Evolutionary conservation across 1,284 basidiomycete genomes (phyloP), one percentile per base, ranked within the genome.

Genomic region (Inonotus hispidus): DNA sequence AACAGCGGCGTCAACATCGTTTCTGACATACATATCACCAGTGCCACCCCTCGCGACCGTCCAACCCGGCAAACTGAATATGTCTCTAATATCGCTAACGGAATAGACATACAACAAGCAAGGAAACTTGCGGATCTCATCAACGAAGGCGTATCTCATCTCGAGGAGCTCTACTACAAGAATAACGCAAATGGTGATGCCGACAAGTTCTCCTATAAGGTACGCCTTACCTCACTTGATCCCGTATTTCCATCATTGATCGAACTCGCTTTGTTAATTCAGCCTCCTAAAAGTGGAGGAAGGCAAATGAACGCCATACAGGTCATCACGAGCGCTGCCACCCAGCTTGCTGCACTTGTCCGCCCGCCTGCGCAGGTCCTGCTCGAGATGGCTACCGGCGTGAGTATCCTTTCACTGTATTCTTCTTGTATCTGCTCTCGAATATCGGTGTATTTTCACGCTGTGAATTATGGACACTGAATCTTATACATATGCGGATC

Each of bases 331-430:
- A 52, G 46, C 19, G 62, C 59, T 11, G 53, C 62, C 1, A 35
- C 59, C 0, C 62, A 63, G 49, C 58, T 63, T 19, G 41, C 50
- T n/a, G 55, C 59, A 11, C 62, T 63, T 32, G 62, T 63, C 25
- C 58, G 62, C 14, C 47, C 62, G 19, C 62, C 62, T 13, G 55
- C 37, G 25, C 55, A 57, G 38, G 56, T 50, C 21, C 35, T 63
- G 13, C 41, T 60, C 37, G 58, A 60, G 25, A 41, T 54, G 14
- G 62, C 62, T 45, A 58, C 52, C 5, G 54, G 55, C 14, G 62
- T 63, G 23, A 35, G 62, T 56, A n/a, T n/a, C n/a, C n/a, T n/a
- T n/a, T n/a, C n/a, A n/a, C n/a, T n/a, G n/a, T 16, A 8, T 32
- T 32, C 32, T 32, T 3, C 32, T 32, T 8, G 32, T 21, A 45